Conservation (phyloP, 768 basidiomycete species). For the Inosperma sp. region DNA sequence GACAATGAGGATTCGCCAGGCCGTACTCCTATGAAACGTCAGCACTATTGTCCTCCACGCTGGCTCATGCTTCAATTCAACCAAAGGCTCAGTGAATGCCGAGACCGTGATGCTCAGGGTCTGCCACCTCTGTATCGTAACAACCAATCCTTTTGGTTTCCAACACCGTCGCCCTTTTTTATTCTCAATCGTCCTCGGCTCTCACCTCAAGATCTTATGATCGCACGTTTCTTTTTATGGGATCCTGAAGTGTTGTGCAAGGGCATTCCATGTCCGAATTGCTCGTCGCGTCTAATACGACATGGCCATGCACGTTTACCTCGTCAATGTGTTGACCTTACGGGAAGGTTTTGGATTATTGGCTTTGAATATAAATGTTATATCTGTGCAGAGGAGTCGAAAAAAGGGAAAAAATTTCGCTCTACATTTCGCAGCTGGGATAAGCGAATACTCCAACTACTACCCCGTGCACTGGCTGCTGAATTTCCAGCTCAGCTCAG, state of each 20-base stretch:
- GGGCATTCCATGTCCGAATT: conserved; percentile 12
- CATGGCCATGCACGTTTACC: conserved; percentile 23
- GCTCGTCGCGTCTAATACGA: conserved; percentile 25
- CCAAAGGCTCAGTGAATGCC: conserved; percentile 1
- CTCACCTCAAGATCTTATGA: conserved; percentile 2
- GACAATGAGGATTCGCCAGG: background rate
- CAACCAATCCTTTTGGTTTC: conserved; percentile 15
- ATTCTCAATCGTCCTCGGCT: background rate
- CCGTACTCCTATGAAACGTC: background rate
- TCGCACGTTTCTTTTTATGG: conserved; percentile 8
- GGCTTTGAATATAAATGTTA: conserved; percentile 19
- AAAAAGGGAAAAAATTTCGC: conserved; percentile 18
- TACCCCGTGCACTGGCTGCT: conserved; percentile 11
- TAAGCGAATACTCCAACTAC: conserved; percentile 12
- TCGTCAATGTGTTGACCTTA: conserved; percentile 14
- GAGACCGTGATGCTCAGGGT: background rate
- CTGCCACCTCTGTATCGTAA: conserved; percentile 11
- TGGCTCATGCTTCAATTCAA: conserved; percentile 7
- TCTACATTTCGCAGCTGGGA: conserved; percentile 19
- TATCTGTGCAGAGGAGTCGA: conserved; percentile 14
- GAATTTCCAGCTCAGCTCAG: conserved; percentile 25
- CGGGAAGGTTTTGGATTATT: conserved; percentile 12
- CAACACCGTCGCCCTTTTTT: conserved; percentile 3
- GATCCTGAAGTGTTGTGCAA: conserved; percentile 1
- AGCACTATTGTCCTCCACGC: background rate